Base-by-base conservation (phyloP, 441 rosid genomes). In the Jatropha multifida region DNA sequence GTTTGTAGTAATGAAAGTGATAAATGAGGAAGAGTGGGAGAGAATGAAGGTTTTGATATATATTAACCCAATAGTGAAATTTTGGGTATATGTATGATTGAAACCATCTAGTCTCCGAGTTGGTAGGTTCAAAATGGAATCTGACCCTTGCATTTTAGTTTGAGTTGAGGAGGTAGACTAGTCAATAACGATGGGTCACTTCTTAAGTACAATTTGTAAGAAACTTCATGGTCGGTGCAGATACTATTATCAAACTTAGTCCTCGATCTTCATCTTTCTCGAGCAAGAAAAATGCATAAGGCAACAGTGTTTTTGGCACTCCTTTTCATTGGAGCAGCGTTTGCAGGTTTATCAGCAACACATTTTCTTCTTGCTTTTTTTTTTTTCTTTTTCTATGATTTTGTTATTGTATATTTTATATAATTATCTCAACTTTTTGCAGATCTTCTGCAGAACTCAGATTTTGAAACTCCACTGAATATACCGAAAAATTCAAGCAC, bases 401-500 rank as follows among this genome's bases (percentile, higher is more conserved):
- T 11, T 6, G 9, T 44, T 44, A 44, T 6, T 44, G 10, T 44
- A 4, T 6, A 44, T 44, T 44, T 44, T 44, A 44, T 56, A 12
- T 38, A 2, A 0, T 71, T 59, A 67, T 63, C 18, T 79, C 67
- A 51, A 20, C 7, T 44, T 44, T 44, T 76, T 69, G 66, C 85
- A 85, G 90, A 76, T 80, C 69, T 86, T 75, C 76, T 86, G 42
- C 86, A 78, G 81, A 88, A 87, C 72, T 56, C 89, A 26, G 89
- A 83, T 86, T 90, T 88, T n/a, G 88, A 88, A 75, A 67, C 87
- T 49, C 86, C 89, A n/a, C 70, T 76, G 41, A 77, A 81, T 77
- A 69, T 72, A 60, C 60, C 84, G 2, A 46, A 14, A 66, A 79
- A 78, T 80, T 66, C 76, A 61, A 79, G 65, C 49, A 18, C 41